phyloP scores from a whole-genome alignment of 495 filamentous ascomycete genomes.

The Tuber umbilicatum region DNA sequence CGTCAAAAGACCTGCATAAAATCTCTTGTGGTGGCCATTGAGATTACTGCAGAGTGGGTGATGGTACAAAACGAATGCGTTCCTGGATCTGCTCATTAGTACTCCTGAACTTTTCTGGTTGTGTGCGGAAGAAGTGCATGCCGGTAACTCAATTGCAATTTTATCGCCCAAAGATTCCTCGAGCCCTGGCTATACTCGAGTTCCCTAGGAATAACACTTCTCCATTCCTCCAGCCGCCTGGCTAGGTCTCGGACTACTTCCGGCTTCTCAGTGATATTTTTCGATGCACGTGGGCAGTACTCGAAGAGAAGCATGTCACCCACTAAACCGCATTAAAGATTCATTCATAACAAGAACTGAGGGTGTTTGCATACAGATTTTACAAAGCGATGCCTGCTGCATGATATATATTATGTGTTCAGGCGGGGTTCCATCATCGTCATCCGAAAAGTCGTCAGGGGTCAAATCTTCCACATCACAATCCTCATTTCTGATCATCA shows the following conservation, averaged over 20 bases:
- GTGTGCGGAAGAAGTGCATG: neutral
- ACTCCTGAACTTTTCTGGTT: neutral
- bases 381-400: slow-evolving; percentile 14
- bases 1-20: slow-evolving; percentile 9
- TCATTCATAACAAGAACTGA: neutral
- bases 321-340: slow-evolving; percentile 12
- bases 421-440: slow-evolving; percentile 11
- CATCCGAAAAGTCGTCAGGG: slow-evolving; percentile 14
- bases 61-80: neutral
- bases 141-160: neutral
- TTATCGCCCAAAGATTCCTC: slow-evolving; percentile 1
- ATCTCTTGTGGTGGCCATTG: neutral
- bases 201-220: neutral
- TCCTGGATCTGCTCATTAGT: neutral
- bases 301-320: slow-evolving; percentile 9
- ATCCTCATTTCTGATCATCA: slow-evolving; percentile 24
- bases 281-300: slow-evolving; percentile 13
- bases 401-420: slow-evolving; percentile 14
- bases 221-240: neutral
- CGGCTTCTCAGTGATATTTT: slow-evolving; percentile 8
- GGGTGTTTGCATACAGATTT: slow-evolving; percentile 12
- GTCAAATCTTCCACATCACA: slow-evolving; percentile 27
- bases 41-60: neutral
- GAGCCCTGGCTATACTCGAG: neutral
- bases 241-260: slow-evolving; percentile 8